Evolutionary conservation across 768 basidiomycete species (phyloP).

Genomic region (Trichaptum fuscoviolaceum): DNA sequence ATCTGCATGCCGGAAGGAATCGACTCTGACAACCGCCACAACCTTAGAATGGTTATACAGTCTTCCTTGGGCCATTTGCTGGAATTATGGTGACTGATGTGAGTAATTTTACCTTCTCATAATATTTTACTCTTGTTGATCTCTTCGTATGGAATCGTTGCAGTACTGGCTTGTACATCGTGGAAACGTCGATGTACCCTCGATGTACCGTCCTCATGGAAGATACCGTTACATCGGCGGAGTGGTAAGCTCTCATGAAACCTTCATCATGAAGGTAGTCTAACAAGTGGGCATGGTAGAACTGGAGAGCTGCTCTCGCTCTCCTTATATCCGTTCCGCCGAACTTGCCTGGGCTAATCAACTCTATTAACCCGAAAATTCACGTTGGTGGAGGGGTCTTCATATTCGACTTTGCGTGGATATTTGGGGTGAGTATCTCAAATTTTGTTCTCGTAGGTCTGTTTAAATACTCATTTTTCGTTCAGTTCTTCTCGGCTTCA

Average conservation of each 20-base stretch:
- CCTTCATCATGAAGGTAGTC: neutral
- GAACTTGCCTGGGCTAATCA: conserved; percentile 71
- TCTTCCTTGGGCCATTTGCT: conserved; percentile 82
- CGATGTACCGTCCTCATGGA: conserved; percentile 77
- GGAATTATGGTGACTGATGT: conserved; percentile 63
- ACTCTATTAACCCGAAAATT: conserved; percentile 64
- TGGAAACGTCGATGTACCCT: conserved; percentile 71
- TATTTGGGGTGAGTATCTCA: conserved; percentile 56
- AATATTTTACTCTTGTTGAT: neutral
- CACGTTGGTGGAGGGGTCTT: conserved; percentile 50
- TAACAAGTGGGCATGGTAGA: conserved; percentile 37
- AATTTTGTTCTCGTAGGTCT: conserved; percentile 6
- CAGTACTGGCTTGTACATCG: conserved; percentile 78
- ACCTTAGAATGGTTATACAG: conserved; percentile 58
- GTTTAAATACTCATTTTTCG: conserved; percentile 4
- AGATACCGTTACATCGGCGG: conserved; percentile 76
- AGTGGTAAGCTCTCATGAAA: conserved; percentile 43
- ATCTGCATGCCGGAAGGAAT: neutral
- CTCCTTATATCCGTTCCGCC: conserved; percentile 65
- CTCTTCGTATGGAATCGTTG: conserved; percentile 9
- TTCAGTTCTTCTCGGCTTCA: conserved; percentile 30
- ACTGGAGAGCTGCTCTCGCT: conserved; percentile 75
- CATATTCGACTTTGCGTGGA: conserved; percentile 69
- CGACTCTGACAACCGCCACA: neutral
- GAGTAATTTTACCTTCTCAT: conserved; percentile 21